These are phyloP conservation scores for Diplocarpon rosae DNA, from an alignment of 2,329 filamentous ascomycete species.

Conservation along the genomic window DNA sequence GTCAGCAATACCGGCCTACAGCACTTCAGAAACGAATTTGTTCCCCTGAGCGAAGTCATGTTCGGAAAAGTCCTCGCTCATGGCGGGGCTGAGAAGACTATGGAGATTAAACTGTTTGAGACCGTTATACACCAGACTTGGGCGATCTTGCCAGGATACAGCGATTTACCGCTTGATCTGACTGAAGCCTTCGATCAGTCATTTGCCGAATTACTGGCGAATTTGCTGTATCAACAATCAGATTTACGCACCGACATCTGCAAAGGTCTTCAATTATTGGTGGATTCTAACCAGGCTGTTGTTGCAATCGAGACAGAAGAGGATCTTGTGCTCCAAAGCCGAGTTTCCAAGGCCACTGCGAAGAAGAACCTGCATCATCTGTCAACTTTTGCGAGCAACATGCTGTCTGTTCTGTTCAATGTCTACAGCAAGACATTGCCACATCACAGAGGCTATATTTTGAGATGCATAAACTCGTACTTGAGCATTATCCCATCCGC, in stretches of 20 bases:
- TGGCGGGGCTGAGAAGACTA: slow-evolving; percentile 72
- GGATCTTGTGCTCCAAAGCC: slow-evolving; percentile 63
- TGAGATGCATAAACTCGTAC: slow-evolving; percentile 91
- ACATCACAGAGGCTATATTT: slow-evolving; percentile 78
- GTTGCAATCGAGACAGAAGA: slow-evolving; percentile 53
- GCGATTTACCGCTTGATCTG: slow-evolving; percentile 78
- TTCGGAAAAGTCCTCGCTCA: slow-evolving; percentile 83
- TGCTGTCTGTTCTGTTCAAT: slow-evolving; percentile 96
- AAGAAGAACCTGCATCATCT: slow-evolving; percentile 74
- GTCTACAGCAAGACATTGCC: slow-evolving; percentile 95
- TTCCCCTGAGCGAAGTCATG: slow-evolving; percentile 81
- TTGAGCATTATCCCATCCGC: slow-evolving; percentile 71
- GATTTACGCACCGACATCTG: slow-evolving; percentile 82
- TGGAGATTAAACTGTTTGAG: slow-evolving; percentile 96
- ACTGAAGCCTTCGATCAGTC: slow-evolving; percentile 66
- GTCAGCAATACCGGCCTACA: slow-evolving; percentile 78
- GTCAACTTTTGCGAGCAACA: slow-evolving; percentile 68
- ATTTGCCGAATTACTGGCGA: slow-evolving; percentile 85
- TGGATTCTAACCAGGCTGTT: slow-evolving; percentile 85
- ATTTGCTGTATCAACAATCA: slow-evolving; percentile 84
- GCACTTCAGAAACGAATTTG: slow-evolving; percentile 78
- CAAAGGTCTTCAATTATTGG: slow-evolving; percentile 70
- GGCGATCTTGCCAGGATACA: slow-evolving; percentile 89
- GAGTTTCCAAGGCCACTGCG: slow-evolving; percentile 65
- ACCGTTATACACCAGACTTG: slow-evolving; percentile 93